phyloP scores from a whole-genome alignment of 2,329 filamentous ascomycete genomes.

The Fusarium redolens region DNA sequence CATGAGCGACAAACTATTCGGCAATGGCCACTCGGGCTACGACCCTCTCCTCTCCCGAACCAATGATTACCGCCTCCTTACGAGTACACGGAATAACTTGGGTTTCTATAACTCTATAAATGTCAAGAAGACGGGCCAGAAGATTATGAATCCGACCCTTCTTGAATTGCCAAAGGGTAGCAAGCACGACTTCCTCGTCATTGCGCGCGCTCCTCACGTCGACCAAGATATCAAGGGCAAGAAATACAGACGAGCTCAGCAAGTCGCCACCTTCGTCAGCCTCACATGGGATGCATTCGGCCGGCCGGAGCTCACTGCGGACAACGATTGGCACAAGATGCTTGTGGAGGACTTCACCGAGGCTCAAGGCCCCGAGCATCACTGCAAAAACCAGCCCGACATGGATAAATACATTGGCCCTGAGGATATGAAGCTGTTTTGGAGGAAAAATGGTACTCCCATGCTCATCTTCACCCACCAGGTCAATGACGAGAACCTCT shows the following conservation, averaged over 20 bases:
- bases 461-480: constrained; percentile 41
- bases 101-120: constrained; percentile 39
- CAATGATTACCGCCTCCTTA: constrained; percentile 36
- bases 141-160: constrained; percentile 40
- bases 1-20: constrained; percentile 1
- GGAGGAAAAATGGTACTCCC: constrained; percentile 38
- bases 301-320: constrained; percentile 32
- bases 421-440: constrained; percentile 42
- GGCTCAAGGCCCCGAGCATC: constrained; percentile 33
- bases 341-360: constrained; percentile 35
- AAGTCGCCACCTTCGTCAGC: constrained; percentile 37
- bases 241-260: constrained; percentile 36
- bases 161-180: constrained; percentile 35
- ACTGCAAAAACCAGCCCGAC: constrained; percentile 36
- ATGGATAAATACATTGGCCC: constrained; percentile 43
- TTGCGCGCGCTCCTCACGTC: constrained; percentile 34
- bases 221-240: constrained; percentile 36
- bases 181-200: constrained; percentile 39
- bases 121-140: constrained; percentile 37
- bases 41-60: constrained; percentile 35
- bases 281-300: constrained; percentile 34
- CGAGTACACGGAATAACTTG: constrained; percentile 32
- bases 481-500: constrained; percentile 38
- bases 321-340: constrained; percentile 36
- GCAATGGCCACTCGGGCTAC: constrained; percentile 6